A percentile compares a stretch with the other conserved stretches of the same genome.
Evolutionary conservation across 352 stramenopile species (phyloP).

Genomic region (Globisporangium recalcitrans): DNA sequence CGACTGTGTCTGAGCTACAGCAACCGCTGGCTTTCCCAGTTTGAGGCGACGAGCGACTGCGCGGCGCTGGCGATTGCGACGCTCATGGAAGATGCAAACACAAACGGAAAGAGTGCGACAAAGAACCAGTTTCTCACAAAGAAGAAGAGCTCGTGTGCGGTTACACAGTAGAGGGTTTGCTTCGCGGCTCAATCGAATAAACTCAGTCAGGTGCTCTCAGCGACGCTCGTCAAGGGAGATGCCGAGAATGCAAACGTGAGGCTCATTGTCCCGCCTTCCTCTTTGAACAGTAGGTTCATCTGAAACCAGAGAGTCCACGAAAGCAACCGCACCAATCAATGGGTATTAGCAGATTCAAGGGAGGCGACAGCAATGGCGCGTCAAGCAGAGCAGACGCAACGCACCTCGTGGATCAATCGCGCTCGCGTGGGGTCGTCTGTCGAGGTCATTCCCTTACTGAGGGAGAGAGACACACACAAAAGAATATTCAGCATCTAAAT

Average conservation of each 20-base stretch:
- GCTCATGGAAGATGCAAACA: conserved; percentile 57
- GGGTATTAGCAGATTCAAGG: too few relatives aligned
- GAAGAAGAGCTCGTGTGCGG: background rate
- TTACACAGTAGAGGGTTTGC: background rate
- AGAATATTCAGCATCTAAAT: background rate
- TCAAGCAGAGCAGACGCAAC: background rate
- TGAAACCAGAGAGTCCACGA: background rate
- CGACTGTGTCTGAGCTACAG: conserved; percentile 89
- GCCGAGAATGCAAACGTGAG: background rate
- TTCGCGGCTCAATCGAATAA: background rate
- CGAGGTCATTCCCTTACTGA: conserved; percentile 6
- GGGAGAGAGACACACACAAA: background rate
- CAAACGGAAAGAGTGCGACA: background rate
- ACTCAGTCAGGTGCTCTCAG: background rate
- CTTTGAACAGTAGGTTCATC: conserved; percentile 31
- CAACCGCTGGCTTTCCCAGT: conserved; percentile 86
- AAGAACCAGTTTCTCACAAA: background rate
- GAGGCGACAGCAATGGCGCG: background rate
- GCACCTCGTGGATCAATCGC: conserved; percentile 11
- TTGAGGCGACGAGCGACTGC: conserved; percentile 85
- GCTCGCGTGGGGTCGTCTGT: conserved; percentile 6
- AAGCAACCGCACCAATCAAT: background rate
- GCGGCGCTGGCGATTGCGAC: conserved; percentile 60
- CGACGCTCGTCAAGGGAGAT: background rate
- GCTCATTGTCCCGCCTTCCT: conserved; percentile 24